phyloP scores from a whole-genome alignment of 2,329 filamentous ascomycete genomes.

The Diaporthe destruens region DNA sequence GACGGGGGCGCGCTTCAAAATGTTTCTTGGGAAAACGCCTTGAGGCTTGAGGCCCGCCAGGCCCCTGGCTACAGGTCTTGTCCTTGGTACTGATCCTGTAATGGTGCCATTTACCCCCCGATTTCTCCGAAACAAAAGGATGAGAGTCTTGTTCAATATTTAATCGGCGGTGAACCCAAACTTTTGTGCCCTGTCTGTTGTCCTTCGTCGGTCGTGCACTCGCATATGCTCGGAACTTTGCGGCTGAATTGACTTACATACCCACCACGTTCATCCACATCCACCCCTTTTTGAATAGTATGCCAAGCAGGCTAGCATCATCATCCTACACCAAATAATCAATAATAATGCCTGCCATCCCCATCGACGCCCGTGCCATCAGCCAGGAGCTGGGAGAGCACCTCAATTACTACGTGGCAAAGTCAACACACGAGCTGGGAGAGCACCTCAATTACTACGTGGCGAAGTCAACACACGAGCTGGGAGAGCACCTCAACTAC shows the following conservation, averaged over 20 bases:
- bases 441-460: conserved; percentile 37
- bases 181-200: not conserved
- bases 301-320: conserved; percentile 23
- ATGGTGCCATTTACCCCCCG: not conserved
- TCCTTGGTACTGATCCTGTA: too few species aligned
- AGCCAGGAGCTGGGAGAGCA: conserved; percentile 39
- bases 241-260: not conserved
- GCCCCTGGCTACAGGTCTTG: too few species aligned
- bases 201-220: not conserved
- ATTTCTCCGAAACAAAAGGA: not conserved
- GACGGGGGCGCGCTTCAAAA: conserved; percentile 7
- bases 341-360: conserved; percentile 36
- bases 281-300: not conserved
- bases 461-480: conserved; percentile 33
- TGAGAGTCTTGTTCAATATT: not conserved
- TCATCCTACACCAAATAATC: not conserved
- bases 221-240: not conserved
- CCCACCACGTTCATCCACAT: not conserved
- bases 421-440: conserved; percentile 34
- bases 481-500: conserved; percentile 37
- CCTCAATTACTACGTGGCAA: conserved; percentile 33
- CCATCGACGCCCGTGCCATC: conserved; percentile 35
- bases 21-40: not conserved
- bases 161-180: conserved; percentile 10
- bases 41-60: not conserved